Conservation (phyloP, 352 stramenopile species). For the Phytophthora pluvialis region DNA sequence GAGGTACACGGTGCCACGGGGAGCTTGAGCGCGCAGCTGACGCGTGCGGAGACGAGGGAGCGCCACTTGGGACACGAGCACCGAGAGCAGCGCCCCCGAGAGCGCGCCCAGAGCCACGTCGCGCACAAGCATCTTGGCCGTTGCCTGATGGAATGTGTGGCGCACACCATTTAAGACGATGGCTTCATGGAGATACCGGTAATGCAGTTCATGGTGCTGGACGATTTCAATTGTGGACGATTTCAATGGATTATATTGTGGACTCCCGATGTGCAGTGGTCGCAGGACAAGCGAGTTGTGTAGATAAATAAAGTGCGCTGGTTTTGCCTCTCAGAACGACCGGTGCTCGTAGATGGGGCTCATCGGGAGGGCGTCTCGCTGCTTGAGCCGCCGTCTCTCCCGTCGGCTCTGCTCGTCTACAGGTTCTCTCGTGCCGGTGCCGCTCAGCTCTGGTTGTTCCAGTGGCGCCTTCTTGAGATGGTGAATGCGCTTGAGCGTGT, state of each 20-base stretch:
- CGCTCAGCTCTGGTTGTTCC: constrained; percentile 14
- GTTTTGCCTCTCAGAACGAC: constrained; percentile 19
- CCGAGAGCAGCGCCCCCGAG: constrained; percentile 48
- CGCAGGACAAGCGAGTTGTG: not conserved
- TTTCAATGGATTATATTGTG: not conserved
- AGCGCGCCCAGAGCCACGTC: constrained; percentile 56
- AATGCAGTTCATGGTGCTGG: not conserved
- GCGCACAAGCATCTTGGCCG: constrained; percentile 31
- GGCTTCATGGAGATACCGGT: not conserved
- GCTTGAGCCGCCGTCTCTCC: constrained; percentile 25
- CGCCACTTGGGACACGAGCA: constrained; percentile 41
- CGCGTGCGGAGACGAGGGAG: constrained; percentile 36
- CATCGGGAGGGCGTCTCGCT: constrained; percentile 25
- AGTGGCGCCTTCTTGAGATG: constrained; percentile 39
- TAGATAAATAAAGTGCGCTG: constrained; percentile 33
- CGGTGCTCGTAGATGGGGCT: constrained; percentile 33
- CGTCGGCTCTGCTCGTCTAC: constrained; percentile 20
- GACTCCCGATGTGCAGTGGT: not conserved
- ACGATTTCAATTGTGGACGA: not conserved
- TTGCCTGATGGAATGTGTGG: constrained; percentile 15
- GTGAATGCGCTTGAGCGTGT: constrained; percentile 63
- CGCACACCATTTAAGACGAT: not conserved
- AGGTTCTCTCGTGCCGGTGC: not conserved
- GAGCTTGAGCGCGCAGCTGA: constrained; percentile 30
- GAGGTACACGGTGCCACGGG: constrained; percentile 61